Base-by-base conservation (phyloP, 768 basidiomycete species). In the Piloderma croceum region DNA sequence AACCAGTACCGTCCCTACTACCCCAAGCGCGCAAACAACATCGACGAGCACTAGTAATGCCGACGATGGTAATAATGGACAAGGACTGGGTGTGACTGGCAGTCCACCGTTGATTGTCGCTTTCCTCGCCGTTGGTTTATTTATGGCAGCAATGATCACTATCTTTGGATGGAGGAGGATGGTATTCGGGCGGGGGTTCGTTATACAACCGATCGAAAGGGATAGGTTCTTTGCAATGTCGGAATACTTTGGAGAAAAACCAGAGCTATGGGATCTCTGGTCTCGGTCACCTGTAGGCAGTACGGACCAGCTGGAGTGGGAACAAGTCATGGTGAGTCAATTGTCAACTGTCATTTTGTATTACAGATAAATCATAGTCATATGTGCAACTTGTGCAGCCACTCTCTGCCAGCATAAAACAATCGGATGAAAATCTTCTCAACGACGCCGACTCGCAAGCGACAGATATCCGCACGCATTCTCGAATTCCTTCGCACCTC, bases 41-140 rank as follows among this genome's bases (percentile, higher is more conserved):
- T 15, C 7, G 29, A 25, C 21, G 23, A n/a, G 18, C n/a, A 9
- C 11, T 15, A 39, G 38, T 25, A 15, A 9, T 7, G 38, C 21
- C 24, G 15, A 39, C 18, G 38, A 18, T 25, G 15, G 24, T 17
- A n/a, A n/a, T n/a, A n/a, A n/a, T n/a, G n/a, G n/a, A n/a, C n/a
- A n/a, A n/a, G n/a, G n/a, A n/a, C n/a, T n/a, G n/a, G 22, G 17
- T 23, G 15, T 39, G 17, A 39, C 19, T 21, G 64, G 61, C 9
- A 76, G 76, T 0, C 73, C 76, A 0, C 74, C 76, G 5, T 63
- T 81, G 47, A 73, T 83, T 34, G 64, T 81, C 25, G 76, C 73
- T 2, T 76, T 80, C 50, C 59, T 83, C 19, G 72, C 74, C n/a
- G 68, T 79, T 21, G 76, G 74, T 3, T 50, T 83, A 13, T 76